phyloP scores from a whole-genome alignment of 106 monocot genomes.

The Acanthochlamys bracteata region DNA sequence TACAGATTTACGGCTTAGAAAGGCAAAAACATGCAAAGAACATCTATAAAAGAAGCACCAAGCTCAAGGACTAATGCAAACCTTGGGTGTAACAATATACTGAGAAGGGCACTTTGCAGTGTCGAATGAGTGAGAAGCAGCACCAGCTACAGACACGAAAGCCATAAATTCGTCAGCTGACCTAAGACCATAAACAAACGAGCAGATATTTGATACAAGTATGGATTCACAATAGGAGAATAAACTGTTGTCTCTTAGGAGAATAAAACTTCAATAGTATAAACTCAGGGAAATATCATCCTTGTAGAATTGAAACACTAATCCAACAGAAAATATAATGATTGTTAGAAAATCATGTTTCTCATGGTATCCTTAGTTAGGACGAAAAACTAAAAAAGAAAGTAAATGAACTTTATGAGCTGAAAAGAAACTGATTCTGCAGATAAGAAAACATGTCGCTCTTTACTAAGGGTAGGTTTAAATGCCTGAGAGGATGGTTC shows the following conservation, averaged over 20 bases:
- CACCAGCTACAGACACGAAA: constrained; percentile 85
- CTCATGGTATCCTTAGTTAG: too few species aligned
- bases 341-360: too few species aligned
- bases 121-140: constrained; percentile 89
- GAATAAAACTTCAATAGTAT: not conserved
- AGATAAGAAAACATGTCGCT: not conserved
- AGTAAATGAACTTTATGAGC: not conserved
- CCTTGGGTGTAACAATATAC: constrained; percentile 77
- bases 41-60: not conserved
- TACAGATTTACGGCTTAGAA: not conserved
- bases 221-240: not conserved
- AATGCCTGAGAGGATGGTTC: constrained; percentile 70
- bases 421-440: not conserved
- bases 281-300: too few species aligned
- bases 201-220: not conserved
- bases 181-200: constrained; percentile 17
- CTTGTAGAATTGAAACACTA: too few species aligned
- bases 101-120: constrained; percentile 80
- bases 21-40: not conserved
- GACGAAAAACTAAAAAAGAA: not conserved
- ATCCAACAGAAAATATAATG: too few species aligned
- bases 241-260: not conserved
- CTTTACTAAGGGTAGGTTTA: not conserved
- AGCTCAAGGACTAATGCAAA: constrained; percentile 15
- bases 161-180: constrained; percentile 69